These are phyloP conservation scores for Pythium graminicola DNA, from an alignment of 352 stramenopile species.

Conservation along the genomic window DNA sequence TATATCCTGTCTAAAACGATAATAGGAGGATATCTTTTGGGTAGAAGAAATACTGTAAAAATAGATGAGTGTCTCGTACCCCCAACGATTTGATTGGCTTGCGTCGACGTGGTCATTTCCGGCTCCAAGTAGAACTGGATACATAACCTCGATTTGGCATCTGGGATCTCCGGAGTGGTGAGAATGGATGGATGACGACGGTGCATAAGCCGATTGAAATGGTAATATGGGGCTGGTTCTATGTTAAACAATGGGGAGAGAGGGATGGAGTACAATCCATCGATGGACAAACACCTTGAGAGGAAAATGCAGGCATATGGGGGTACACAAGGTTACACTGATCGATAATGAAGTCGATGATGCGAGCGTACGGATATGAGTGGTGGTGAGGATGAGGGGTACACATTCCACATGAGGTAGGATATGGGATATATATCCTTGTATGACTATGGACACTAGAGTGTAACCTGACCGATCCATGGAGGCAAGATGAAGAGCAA, in stretches of 20 bases:
- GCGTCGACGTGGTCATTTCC: constrained; percentile 19
- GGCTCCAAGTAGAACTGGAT: no score
- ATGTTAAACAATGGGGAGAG: background rate
- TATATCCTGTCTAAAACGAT: constrained; percentile 14
- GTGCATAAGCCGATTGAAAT: background rate
- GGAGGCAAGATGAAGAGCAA: background rate
- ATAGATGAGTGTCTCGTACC: constrained; percentile 10
- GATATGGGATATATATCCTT: background rate
- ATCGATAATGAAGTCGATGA: no score
- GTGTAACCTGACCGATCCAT: no score
- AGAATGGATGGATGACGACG: constrained; percentile 21
- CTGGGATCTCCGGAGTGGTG: background rate
- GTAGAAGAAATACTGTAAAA: background rate
- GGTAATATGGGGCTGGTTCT: constrained; percentile 5
- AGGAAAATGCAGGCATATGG: background rate
- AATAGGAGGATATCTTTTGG: background rate
- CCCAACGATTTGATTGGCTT: constrained; percentile 18
- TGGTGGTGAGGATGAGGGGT: background rate
- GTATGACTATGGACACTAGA: no score
- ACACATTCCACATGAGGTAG: background rate
- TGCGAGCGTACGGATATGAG: background rate
- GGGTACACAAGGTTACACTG: no score
- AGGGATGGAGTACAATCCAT: background rate
- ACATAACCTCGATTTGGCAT: no score
- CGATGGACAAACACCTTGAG: background rate